Percentiles rank a stretch among this genome's conserved stretches.
Conservation (phyloP, 495 filamentous ascomycete species). For the Neurospora tetraspora region DNA sequence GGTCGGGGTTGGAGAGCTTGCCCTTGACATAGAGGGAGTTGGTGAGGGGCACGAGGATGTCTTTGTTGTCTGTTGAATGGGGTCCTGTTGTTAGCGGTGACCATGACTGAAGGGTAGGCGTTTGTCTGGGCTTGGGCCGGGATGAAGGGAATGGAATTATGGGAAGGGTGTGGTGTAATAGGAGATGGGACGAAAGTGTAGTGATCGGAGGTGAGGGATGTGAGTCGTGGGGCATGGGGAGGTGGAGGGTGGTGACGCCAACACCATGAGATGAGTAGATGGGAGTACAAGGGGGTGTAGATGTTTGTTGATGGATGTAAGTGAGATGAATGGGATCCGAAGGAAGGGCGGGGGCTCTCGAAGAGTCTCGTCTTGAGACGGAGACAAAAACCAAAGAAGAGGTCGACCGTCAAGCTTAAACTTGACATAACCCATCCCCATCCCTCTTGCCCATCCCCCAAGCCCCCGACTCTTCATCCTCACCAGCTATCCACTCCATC, state of each 20-base stretch:
- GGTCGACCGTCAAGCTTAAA: background rate
- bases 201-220: background rate
- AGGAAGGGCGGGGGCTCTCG: background rate
- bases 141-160: background rate
- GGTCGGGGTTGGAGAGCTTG: slow-evolving; percentile 60
- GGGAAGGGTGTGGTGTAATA: background rate
- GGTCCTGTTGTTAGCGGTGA: background rate
- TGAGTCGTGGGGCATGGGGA: background rate
- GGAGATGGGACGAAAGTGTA: background rate
- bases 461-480: background rate
- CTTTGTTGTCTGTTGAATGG: slow-evolving; percentile 33
- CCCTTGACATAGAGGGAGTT: slow-evolving; percentile 91
- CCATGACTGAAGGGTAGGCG: background rate
- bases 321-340: background rate
- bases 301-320: background rate
- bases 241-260: background rate
- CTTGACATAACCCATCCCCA: background rate
- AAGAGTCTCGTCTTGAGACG: background rate
- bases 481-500: background rate
- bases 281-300: background rate
- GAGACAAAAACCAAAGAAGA: background rate
- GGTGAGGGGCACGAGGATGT: slow-evolving; percentile 83
- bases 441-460: background rate
- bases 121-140: background rate
- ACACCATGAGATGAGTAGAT: background rate